Base-by-base conservation (phyloP, 2,329 filamentous ascomycete genomes). In the Diplodia sapinea region DNA sequence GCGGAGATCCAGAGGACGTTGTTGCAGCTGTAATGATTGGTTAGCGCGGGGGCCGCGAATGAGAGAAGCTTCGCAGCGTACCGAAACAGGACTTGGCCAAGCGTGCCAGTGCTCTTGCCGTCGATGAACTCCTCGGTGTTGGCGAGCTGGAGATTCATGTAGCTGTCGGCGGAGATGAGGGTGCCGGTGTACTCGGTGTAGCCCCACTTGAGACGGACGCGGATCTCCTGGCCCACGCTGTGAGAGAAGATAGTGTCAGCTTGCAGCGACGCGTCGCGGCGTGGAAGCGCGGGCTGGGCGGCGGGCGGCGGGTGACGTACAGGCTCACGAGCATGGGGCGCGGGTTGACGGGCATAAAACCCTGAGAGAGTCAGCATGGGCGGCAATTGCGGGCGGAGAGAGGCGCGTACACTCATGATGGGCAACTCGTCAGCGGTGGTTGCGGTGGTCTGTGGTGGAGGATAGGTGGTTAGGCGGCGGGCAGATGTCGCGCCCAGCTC, bases 111-210 rank as follows among this genome's bases (percentile, higher is more conserved):
- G 78, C 88, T 89, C 86, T 96, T 91, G 73, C 92, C 90, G 77
- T 93, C 89, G 76, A 97, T 91, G 81, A 90, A 97, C 81, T 99
- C 95, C 82, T 97, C 92, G 63, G 94, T 94, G 74, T 91, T 90
- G 72, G 89, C 89, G 71, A 99, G 87, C 82, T 98, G 93, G 71
- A 99, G 89, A 84, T 99, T 99, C 94, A 99, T 98, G 85, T 99
- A 99, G 77, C 91, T 93, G 83, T 99, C 95, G 77, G 96, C 92
- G 74, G 91, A 94, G 77, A 97, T 91, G 70, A 99, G 88, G 72
- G 88, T 88, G 78, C 95, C 95, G 80, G 94, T 96, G 87, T 99
- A 99, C 81, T 99, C 95, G 69, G 93, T 95, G 81, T 97, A 90
- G 74, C 93, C 93, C 95, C 95, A 99, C 87, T 99, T 99, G 71